Percentiles rank a stretch among this genome's conserved stretches.
phyloP scores from a whole-genome alignment of 129 eudicot genomes.

The Mikania micrantha region DNA sequence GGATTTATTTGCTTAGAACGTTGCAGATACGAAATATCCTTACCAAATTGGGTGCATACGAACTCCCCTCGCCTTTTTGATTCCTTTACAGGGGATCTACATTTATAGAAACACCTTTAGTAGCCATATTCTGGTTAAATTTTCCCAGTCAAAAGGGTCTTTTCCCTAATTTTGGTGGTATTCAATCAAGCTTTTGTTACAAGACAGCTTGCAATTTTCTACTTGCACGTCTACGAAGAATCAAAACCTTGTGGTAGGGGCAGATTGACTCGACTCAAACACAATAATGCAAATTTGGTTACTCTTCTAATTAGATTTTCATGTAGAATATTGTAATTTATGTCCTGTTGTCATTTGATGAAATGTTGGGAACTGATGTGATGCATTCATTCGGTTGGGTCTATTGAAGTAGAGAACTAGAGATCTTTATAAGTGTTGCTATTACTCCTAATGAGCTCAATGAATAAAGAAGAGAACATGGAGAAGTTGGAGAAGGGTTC shows the following conservation, averaged over 20 bases:
- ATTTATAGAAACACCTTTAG: constrained; percentile 8
- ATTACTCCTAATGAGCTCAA: constrained; percentile 12
- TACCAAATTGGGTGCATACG: constrained; percentile 12
- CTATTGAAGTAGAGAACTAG: constrained; percentile 14
- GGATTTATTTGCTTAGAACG: constrained; percentile 25
- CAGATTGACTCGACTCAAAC: constrained; percentile 7
- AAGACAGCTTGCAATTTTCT: constrained; percentile 14
- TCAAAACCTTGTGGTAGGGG: constrained; percentile 29
- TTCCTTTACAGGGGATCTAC: constrained; percentile 17
- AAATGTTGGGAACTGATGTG: neutral
- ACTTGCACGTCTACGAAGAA: constrained; percentile 10
- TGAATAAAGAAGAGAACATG: constrained; percentile 52
- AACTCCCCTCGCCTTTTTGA: constrained; percentile 8
- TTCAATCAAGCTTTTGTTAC: constrained; percentile 15
- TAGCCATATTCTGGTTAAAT: constrained; percentile 9
- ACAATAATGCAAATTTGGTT: constrained; percentile 21
- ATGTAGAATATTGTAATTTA: constrained; percentile 9
- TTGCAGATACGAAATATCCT: constrained; percentile 23
- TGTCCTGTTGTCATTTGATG: constrained; percentile 14
- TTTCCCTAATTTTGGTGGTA: constrained; percentile 25
- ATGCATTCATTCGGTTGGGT: neutral
- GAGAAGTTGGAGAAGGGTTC: constrained; percentile 54
- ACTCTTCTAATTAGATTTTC: neutral
- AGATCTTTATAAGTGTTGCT: neutral
- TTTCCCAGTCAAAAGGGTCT: constrained; percentile 16